Evolutionary conservation across 257 asterid genomes (phyloP), one percentile per base, ranked within the genome.

Genomic region (Scutellaria barbata): DNA sequence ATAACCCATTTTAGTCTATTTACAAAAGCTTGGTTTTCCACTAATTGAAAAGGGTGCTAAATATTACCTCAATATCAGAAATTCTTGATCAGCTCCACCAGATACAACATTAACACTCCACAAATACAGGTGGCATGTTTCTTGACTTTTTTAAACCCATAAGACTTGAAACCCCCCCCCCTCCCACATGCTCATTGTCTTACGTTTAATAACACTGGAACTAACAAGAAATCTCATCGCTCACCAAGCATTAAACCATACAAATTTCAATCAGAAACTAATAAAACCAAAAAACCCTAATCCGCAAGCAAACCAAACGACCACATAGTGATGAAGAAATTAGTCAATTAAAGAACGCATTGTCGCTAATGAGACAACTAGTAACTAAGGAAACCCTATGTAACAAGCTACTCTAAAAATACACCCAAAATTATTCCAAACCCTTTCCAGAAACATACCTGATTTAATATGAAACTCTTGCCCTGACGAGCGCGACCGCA

Each of bases 401-500:
- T 7, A 63, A 12, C 18, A 11, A 65, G 40, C 10, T 12, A 40
- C 25, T 47, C 30, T 37, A 47, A 40, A 54, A 54, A 30, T 0
- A 52, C 10, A 59, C 51, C 48, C 60, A 35, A 39, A 20, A 42
- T 5, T 39, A 6, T 14, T 33, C 20, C 30, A 65, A 61, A 30
- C 42, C 51, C 45, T 63, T 54, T 10, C 10, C 70, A 65, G 52
- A 47, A 50, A 79, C 16, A 48, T 59, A 92, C 98, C 98, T 95
- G 97, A 81, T 95, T 95, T 11, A 95, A 69, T 64, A 95, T 85
- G 51, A 73, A 92, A 80, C 99, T 95, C 86, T 95, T 95, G 68
- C 99, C 99, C 74, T 95, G 99, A n/a, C 97, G 96, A 68, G 98
- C 98, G 42, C 99, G 99, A 40, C 99, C 99, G 46, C 99, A 95